These are phyloP conservation scores for Thermochaetoides thermophila DNA, from an alignment of 495 filamentous ascomycete species.

Conservation along the genomic window DNA sequence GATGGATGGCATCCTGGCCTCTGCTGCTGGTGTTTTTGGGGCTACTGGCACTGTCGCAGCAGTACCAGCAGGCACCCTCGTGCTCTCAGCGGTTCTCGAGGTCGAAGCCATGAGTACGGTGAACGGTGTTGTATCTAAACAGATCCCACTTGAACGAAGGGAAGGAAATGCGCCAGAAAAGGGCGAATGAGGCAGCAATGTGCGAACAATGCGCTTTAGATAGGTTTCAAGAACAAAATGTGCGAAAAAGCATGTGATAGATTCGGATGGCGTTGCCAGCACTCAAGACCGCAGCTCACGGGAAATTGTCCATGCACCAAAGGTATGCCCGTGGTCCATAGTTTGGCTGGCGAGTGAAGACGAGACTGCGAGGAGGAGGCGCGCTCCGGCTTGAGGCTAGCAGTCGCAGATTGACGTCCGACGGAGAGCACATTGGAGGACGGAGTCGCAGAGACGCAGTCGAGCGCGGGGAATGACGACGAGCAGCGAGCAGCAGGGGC, in stretches of 20 bases:
- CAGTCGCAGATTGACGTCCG: constrained; percentile 8
- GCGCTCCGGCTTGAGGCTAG: constrained; percentile 16
- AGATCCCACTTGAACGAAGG: too few relatives aligned
- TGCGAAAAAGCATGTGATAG: too few relatives aligned
- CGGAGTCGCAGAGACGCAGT: constrained; percentile 1
- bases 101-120: constrained; percentile 12
- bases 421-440: constrained; percentile 18
- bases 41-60: background rate
- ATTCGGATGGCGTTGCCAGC: too few relatives aligned
- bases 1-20: constrained; percentile 4
- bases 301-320: constrained; percentile 6
- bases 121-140: too few relatives aligned
- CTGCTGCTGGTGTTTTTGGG: constrained; percentile 1
- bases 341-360: constrained; percentile 9
- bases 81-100: too few relatives aligned
- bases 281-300: constrained; percentile 15
- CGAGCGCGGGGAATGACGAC: too few relatives aligned
- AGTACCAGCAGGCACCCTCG: too few relatives aligned
- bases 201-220: background rate
- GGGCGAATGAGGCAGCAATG: background rate
- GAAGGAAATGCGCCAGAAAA: too few relatives aligned
- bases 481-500: too few relatives aligned
- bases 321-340: constrained; percentile 19
- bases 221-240: too few relatives aligned
- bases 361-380: constrained; percentile 12